Base-by-base conservation (phyloP, 805 yeast genomes). In the Lipomyces sp. region DNA sequence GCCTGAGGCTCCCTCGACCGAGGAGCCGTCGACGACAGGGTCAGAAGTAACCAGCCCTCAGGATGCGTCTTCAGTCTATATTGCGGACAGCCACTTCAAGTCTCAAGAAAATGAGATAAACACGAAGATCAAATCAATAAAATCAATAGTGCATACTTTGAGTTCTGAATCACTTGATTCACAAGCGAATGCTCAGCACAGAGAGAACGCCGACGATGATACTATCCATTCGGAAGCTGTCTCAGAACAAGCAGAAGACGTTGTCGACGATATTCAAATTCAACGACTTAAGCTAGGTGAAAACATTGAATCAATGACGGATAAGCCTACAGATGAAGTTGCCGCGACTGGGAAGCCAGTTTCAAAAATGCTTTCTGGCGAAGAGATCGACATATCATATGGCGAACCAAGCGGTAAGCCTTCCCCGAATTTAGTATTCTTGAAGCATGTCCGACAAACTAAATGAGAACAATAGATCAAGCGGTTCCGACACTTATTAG, bases 401-500 rank as follows among this genome's bases (percentile, higher is more conserved):
- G 72, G 72, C 24, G 71, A 71, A 54, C 66, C 61, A 18, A 62
- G 63, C 37, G 74, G 69, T 30, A 71, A 62, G 39, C 63, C 29
- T 51, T 54, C 37, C 53, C 7, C 7, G 15, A 62, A 24, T 24
- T 24, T 24, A 24, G 24, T 32, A 29, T n/a, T 51, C 51, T 18
- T 11, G 48, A 33, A 53, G 48, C 30, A 33, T 53, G n/a, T 29
- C 15, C 39, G 8, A 39, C 11, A 32, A 24, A 15, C 37, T 59
- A 33, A 13, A 18, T 30, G 24, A 15, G 15, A n/a, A 30, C 65
- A 18, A 7, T 45, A 62, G 67, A 67, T 42, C 73, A 68, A 37
- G 53, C 67, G 8, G 68, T 73, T 32, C 86, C 87, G 2, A 83
- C 92, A 0, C 92, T 89, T 64, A 89, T 92, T 65, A 86, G 86